These are phyloP conservation scores for Stereocaulon alpinum DNA, from an alignment of 495 filamentous ascomycete species.

Conservation along the genomic window DNA sequence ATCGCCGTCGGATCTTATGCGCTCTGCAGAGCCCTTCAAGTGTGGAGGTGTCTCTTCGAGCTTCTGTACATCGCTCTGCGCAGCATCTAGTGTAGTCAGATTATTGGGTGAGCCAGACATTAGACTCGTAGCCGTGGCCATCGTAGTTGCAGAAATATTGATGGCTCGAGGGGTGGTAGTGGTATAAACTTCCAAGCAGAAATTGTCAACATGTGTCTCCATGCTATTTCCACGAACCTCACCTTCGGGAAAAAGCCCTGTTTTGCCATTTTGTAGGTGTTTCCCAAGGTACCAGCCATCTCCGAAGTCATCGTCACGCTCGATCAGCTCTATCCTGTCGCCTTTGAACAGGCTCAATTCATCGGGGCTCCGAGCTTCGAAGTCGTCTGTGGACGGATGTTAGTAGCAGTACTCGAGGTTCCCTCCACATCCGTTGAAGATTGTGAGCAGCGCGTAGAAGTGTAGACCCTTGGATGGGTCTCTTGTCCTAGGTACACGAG, in stretches of 20 bases:
- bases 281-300: conserved; percentile 96
- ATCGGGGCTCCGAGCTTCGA: conserved; percentile 78
- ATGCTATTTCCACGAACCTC: conserved; percentile 21
- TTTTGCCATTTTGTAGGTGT: conserved; percentile 62
- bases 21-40: conserved; percentile 5
- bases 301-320: conserved; percentile 93
- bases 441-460: neutral
- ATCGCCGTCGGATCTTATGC: conserved; percentile 12
- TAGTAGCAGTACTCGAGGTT: neutral
- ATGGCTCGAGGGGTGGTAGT: conserved; percentile 26
- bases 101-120: conserved; percentile 11
- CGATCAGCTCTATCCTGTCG: conserved; percentile 82
- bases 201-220: neutral
- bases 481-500: neutral
- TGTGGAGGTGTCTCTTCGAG: neutral
- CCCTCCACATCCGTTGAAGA: neutral
- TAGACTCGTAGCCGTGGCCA: conserved; percentile 7
- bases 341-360: conserved; percentile 82
- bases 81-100: neutral
- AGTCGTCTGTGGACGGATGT: conserved; percentile 50
- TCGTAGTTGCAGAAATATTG: conserved; percentile 17
- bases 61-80: neutral
- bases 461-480: neutral
- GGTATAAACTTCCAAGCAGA: conserved; percentile 22
- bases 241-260: conserved; percentile 88